These are phyloP conservation scores for Astrothelium subdiscretum DNA, from an alignment of 495 filamentous ascomycete genomes.

Conservation along the genomic window DNA sequence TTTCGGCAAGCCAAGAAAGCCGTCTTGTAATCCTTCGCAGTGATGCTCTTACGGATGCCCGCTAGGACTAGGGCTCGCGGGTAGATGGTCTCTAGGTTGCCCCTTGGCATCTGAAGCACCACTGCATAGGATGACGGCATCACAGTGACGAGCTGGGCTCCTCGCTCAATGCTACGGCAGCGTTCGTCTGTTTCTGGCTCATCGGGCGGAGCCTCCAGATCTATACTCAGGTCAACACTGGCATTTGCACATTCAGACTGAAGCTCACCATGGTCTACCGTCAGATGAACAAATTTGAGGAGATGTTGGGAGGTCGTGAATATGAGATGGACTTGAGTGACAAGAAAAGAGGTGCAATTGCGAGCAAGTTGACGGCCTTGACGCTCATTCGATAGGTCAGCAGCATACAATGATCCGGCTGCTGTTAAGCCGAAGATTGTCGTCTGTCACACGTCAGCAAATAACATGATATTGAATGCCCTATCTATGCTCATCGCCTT, in stretches of 20 bases:
- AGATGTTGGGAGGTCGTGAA: slow-evolving; percentile 86
- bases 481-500: not conserved
- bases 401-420: slow-evolving; percentile 67
- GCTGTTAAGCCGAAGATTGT: slow-evolving; percentile 51
- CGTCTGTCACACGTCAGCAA: not conserved
- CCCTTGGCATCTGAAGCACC: slow-evolving; percentile 84
- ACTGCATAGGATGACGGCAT: slow-evolving; percentile 78
- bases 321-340: slow-evolving; percentile 73
- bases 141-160: slow-evolving; percentile 72
- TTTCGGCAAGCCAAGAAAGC: slow-evolving; percentile 82
- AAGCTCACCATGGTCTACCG: slow-evolving; percentile 48
- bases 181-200: slow-evolving; percentile 86
- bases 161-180: slow-evolving; percentile 85
- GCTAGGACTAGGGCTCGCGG: slow-evolving; percentile 86
- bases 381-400: slow-evolving; percentile 30
- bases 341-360: slow-evolving; percentile 82
- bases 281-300: slow-evolving; percentile 84
- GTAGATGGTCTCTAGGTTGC: slow-evolving; percentile 91
- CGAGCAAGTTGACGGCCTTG: slow-evolving; percentile 46
- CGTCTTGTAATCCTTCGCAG: slow-evolving; percentile 62
- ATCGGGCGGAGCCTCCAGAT: slow-evolving; percentile 72
- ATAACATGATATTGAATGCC: too few species aligned
- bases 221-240: slow-evolving; percentile 27
- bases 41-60: slow-evolving; percentile 70
- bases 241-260: not conserved